Base-by-base conservation (phyloP, 768 basidiomycete genomes). In the Leccinum olivaceopallidum region DNA sequence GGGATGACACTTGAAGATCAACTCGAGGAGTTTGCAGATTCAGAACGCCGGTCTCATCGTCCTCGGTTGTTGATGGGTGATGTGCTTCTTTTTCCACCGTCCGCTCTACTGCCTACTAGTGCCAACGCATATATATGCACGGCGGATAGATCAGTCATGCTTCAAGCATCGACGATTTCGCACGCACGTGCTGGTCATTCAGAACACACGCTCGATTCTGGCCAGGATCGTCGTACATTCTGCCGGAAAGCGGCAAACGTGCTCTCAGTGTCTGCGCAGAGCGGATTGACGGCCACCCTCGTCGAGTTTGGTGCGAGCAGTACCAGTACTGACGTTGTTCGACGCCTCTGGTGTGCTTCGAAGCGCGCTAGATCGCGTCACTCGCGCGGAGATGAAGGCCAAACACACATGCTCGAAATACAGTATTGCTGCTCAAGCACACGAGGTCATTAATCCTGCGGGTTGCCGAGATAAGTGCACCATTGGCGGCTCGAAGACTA, bases 221-320 rank as follows among this genome's bases (percentile, higher is more conserved):
- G 78, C 3, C 77, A 80, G 10, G 83, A 84, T 1, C 78, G n/a
- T 42, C 10, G 42, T n/a, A 42, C 42, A 85, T 62, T 84, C 84
- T 64, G 81, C 75, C 13, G 9, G 81, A 75, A 57, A 82, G 74
- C 60, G 83, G 78, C 55, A 81, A 85, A 60, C 76, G 81, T 49
- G 74, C 62, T 4, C 34, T 81, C 37, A 79, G 77, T 47, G 73
- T 80, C 5, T 63, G 85, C 13, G 69, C 72, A 13, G 76, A 76
- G 39, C 71, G 71, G 1, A 75, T 84, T 44, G 78, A 73, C 1
- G 67, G 76, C 76, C 18, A 64, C 24, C 0, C 39, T 65, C 24
- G 51, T 51, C 39, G 42, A 56, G 22, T 22, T 53, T 1, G 55
- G 57, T 0, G 48, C 51, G 51, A 47, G 52, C 10, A 16, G 0